A percentile compares a stretch with the other conserved stretches of the same genome.
Conservation (phyloP, 805 yeast genomes). For the Saccharomycopsis olivae region DNA sequence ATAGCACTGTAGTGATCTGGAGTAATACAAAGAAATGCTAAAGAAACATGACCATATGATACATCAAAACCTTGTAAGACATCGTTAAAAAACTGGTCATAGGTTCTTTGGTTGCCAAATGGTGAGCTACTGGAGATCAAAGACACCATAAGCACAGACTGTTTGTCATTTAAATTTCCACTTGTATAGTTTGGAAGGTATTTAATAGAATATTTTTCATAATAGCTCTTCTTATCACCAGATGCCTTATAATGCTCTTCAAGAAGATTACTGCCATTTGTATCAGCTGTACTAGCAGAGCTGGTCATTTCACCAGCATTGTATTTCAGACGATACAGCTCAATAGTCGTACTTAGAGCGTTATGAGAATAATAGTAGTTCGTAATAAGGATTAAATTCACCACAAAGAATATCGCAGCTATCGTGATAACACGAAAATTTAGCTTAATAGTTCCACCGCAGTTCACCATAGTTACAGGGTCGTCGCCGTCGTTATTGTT, state of each 20-base stretch:
- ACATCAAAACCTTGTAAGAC: conserved; percentile 24
- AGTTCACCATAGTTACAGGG: too few species aligned
- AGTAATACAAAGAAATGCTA: conserved; percentile 19
- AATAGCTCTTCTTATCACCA: not conserved
- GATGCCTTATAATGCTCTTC: conserved; percentile 3
- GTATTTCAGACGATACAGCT: too few species aligned
- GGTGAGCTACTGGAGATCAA: conserved; percentile 19
- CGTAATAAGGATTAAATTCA: conserved; percentile 9
- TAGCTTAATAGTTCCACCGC: conserved; percentile 1
- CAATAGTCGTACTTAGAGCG: conserved; percentile 2
- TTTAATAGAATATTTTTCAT: conserved; percentile 3
- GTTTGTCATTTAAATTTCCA: conserved; percentile 1
- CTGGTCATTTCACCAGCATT: not conserved
- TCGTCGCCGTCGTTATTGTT: too few species aligned
- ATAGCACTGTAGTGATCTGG: conserved; percentile 5
- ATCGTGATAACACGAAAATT: conserved; percentile 5
- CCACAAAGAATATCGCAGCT: conserved; percentile 4
- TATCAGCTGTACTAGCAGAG: not conserved
- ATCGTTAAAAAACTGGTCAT: conserved; percentile 26
- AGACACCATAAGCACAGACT: conserved; percentile 8
- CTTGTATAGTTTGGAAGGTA: conserved; percentile 9
- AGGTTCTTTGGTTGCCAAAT: conserved; percentile 28
- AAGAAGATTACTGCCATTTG: not conserved
- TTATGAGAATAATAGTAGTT: conserved; percentile 11
- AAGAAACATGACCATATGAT: conserved; percentile 19